Evolutionary conservation across 345 rosid species (phyloP), one percentile per base, ranked within the genome.

Genomic region (Arabis alpina): DNA sequence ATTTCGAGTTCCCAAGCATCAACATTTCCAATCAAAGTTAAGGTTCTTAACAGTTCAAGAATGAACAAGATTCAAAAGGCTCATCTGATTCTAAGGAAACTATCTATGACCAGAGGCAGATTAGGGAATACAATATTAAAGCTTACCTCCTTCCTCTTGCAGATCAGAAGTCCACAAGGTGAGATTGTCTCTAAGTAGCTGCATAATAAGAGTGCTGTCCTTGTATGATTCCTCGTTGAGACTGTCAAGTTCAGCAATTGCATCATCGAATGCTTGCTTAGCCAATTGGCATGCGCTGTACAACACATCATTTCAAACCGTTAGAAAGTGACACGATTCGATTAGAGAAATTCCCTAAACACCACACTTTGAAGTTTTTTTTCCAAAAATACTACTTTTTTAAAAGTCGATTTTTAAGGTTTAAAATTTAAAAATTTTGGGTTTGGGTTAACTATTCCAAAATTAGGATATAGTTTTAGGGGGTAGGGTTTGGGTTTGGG

Each of bases 101-200:
- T 54, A 52, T 43, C 13, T 23, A 53, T 43, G 47, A 53, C 16
- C 37, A 12, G 44, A 71, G 10, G 39, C 19, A 53, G 50, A 53
- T 23, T 36, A 3, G 28, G 40, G 54, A 54, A 54, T 1, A 61
- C 8, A 5, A 10, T 19, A 19, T n/a, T 9, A 42, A 58, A 10
- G 2, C 36, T 2, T 82, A 88, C 97, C 94, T 84, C 94, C 97
- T 78, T 93, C 97, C 78, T 93, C 97, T 24, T 89, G 87, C 76
- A 93, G 88, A 81, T 93, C 98, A 60, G 96, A 93, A 75, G 98
- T 93, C 98, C 97, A 93, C 59, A 93, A 88, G 37, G 98, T 91
- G 83, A 93, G 98, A 81, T 93, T 91, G 57, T 93, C 98, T 86
- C 97, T 89, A 70, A 93, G 82, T 66, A 93, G 91, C 87, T 93